Evolutionary conservation across 1,139 yeast species (phyloP), one percentile per base, ranked within the genome.

Genomic region (Saccharomyces hybrid): DNA sequence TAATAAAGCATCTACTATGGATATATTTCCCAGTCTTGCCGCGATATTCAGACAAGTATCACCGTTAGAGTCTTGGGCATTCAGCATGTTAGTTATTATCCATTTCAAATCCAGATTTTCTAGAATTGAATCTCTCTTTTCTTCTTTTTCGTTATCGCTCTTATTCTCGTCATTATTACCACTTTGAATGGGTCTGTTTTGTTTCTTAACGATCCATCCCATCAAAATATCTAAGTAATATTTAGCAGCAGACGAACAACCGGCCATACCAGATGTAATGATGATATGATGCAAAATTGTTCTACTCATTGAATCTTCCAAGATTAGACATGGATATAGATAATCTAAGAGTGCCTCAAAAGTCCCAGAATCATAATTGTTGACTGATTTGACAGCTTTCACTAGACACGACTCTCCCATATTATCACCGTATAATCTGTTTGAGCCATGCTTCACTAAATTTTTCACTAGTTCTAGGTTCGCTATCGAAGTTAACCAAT

Each of bases 401-500:
- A 93, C 85, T 49, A 95, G 74, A 0, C 97, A 91, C 0, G 96
- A 86, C 70, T 95, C 98, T 9, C 98, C 98, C 42, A 80, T 80
- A 62, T 85, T 84, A 63, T 88, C 93, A 16, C 95, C 89, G 46
- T 88, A 74, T 7, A 88, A 77, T 51, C 85, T 74, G 56, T 80
- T 75, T 13, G 74, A 64, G 2, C 96, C 96, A 59, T 83, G 80
- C 50, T 81, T 73, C 6, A 91, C 79, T 38, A 95, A 74, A 55
- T 88, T 89, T 55, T 81, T 81, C 4, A 90, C 93, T 55, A 91
- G 76, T 2, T 83, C 75, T 4, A 84, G 73, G 57, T 89, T 83
- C 0, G 96, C 98, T 71, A 95, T 78, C 0, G 97, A 89, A 32
- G 98, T 85, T 1, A 97, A 96, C 96, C 98, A 88, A 69, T n/a